phyloP scores from a whole-genome alignment of 768 basidiomycete genomes.

The Russula sp. region DNA sequence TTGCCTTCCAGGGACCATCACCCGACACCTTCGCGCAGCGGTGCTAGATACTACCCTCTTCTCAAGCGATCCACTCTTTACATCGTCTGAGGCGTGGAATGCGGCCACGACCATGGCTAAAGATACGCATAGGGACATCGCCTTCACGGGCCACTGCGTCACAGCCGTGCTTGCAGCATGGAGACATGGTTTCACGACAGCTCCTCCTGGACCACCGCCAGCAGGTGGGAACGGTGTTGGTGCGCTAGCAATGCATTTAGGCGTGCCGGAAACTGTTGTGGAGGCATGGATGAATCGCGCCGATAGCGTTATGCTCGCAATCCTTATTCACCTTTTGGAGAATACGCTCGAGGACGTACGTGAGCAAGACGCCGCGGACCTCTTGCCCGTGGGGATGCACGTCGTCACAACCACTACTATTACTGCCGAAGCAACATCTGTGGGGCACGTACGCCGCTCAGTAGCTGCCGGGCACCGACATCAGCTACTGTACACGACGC shows the following conservation, averaged over 20 bases:
- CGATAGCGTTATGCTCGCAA: constrained; percentile 16
- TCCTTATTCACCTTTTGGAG: constrained; percentile 9
- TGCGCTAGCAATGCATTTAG: constrained; percentile 7
- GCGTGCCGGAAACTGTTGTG: constrained; percentile 6
- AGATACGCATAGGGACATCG: constrained; percentile 13
- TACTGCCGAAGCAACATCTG: not conserved
- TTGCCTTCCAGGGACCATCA: constrained; percentile 11
- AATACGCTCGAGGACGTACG: constrained; percentile 10
- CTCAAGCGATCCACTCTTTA: constrained; percentile 17
- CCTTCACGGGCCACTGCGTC: constrained; percentile 19
- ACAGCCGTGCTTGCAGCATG: constrained; percentile 7
- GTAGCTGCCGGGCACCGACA: not conserved
- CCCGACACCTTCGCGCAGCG: constrained; percentile 6
- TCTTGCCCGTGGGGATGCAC: not conserved
- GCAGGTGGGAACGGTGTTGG: not conserved
- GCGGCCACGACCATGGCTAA: constrained; percentile 5
- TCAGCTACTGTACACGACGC: constrained; percentile 6
- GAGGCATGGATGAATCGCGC: not conserved
- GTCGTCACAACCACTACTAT: not conserved
- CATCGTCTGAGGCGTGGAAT: constrained; percentile 18
- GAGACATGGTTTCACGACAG: not conserved
- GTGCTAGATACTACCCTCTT: not conserved
- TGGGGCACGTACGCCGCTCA: not conserved
- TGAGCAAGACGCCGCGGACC: not conserved
- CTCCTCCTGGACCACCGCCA: not conserved